phyloP scores from a whole-genome alignment of 192 early-diverging fungal genomes.

The Podila horticola region DNA sequence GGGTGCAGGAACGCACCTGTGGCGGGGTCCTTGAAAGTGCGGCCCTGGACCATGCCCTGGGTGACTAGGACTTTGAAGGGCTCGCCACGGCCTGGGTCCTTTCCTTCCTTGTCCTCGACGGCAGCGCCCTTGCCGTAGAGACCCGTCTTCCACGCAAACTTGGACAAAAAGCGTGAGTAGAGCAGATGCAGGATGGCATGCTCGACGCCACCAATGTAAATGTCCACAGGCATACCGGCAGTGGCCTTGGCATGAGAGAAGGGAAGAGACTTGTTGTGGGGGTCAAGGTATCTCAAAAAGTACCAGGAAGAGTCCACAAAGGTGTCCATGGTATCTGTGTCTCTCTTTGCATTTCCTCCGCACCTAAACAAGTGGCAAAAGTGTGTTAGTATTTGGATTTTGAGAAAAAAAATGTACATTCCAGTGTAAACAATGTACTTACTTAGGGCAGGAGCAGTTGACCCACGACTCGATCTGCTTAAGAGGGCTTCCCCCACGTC shows the following conservation, averaged over 20 bases:
- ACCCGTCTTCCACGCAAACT: slow-evolving; percentile 78
- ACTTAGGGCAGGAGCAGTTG: slow-evolving; percentile 81
- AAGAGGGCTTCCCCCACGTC: slow-evolving; percentile 77
- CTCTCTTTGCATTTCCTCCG: slow-evolving; percentile 74
- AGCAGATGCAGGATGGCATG: slow-evolving; percentile 95
- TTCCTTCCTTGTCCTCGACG: slow-evolving; percentile 35
- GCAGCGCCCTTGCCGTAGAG: slow-evolving; percentile 39
- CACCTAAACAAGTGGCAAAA: slow-evolving; percentile 59
- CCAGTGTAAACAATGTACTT: slow-evolving; percentile 12
- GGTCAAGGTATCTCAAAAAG: slow-evolving; percentile 87
- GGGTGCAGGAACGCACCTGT: slow-evolving; percentile 82
- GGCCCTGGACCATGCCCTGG: slow-evolving; percentile 96
- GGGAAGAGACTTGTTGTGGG: slow-evolving; percentile 67
- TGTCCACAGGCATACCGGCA: slow-evolving; percentile 80
- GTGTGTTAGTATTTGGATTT: neutral
- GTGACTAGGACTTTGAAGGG: slow-evolving; percentile 89
- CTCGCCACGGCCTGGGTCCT: slow-evolving; percentile 72
- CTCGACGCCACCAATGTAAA: slow-evolving; percentile 96
- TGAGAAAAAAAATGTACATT: slow-evolving; percentile 5
- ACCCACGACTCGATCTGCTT: slow-evolving; percentile 72
- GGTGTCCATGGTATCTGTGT: slow-evolving; percentile 97
- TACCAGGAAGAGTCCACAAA: slow-evolving; percentile 99
- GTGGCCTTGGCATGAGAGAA: slow-evolving; percentile 65
- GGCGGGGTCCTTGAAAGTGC: slow-evolving; percentile 80
- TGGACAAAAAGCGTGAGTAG: slow-evolving; percentile 91